Evolutionary conservation across 2,329 filamentous ascomycete species (phyloP).

Genomic region (Clonostachys byssicola): DNA sequence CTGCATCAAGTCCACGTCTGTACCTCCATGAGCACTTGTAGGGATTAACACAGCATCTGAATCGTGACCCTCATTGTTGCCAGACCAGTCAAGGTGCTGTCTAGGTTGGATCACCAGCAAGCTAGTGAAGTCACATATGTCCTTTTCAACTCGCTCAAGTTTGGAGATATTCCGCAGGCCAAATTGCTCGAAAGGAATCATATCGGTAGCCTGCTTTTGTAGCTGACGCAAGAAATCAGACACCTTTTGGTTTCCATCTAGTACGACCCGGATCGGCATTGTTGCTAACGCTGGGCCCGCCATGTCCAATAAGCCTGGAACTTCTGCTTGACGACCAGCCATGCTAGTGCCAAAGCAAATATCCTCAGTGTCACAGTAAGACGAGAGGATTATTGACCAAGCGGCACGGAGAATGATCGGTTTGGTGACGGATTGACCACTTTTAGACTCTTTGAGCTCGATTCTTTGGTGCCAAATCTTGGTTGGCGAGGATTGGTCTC

Average conservation of each 20-base stretch:
- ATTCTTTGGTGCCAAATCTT: neutral
- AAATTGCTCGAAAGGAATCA: conserved; percentile 11
- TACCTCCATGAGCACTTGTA: neutral
- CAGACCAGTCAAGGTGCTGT: neutral
- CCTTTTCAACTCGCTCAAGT: conserved; percentile 4
- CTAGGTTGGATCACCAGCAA: conserved; percentile 9
- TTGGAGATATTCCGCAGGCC: conserved; percentile 14
- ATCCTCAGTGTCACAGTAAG: conserved; percentile 8
- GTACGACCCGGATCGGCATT: conserved; percentile 5
- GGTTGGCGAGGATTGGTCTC: neutral
- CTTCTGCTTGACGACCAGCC: conserved; percentile 12
- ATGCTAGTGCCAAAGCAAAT: conserved; percentile 14
- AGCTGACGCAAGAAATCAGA: conserved; percentile 6
- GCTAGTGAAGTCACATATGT: conserved; percentile 10
- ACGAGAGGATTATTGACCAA: conserved; percentile 3
- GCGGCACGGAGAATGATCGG: conserved; percentile 8
- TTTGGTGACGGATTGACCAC: conserved; percentile 5
- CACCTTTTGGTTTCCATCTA: conserved; percentile 3
- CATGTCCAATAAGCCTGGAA: conserved; percentile 1
- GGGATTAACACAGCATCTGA: neutral
- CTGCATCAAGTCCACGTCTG: conserved; percentile 7
- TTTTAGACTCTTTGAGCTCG: neutral
- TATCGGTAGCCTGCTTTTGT: conserved; percentile 7
- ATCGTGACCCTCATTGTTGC: neutral
- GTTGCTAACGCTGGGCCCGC: conserved; percentile 8